A percentile compares a stretch with the other conserved stretches of the same genome.
These are phyloP conservation scores for Pichia sorboxylosa DNA, from an alignment of 1,139 yeast species.

Conservation along the genomic window DNA sequence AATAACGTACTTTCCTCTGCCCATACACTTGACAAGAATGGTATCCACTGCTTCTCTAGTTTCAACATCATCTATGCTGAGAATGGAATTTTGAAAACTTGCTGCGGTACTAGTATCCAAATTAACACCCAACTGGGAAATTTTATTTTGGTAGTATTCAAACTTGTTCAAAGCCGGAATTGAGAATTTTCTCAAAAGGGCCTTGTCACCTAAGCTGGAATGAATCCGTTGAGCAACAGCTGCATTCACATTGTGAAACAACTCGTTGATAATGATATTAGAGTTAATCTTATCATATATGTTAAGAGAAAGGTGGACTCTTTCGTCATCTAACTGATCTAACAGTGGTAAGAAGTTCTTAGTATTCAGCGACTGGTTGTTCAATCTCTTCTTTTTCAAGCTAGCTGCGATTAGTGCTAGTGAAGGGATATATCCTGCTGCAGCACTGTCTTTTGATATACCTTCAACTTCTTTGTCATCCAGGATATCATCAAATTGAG, in stretches of 20 bases:
- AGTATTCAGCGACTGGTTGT: conserved; percentile 36
- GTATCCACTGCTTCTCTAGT: conserved; percentile 72
- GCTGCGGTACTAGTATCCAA: conserved; percentile 71
- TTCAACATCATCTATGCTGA: conserved; percentile 49
- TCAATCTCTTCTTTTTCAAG: conserved; percentile 61
- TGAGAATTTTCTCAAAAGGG: conserved; percentile 79
- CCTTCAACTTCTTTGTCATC: conserved; percentile 9
- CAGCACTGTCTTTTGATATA: conserved; percentile 35
- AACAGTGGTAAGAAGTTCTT: conserved; percentile 55
- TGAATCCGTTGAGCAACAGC: conserved; percentile 78
- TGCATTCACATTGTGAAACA: conserved; percentile 69
- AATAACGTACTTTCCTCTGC: conserved; percentile 74
- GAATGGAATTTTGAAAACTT: conserved; percentile 60
- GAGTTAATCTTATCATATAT: conserved; percentile 56
- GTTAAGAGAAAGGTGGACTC: conserved; percentile 58
- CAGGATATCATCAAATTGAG: conserved; percentile 41
- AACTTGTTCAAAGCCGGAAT: conserved; percentile 75
- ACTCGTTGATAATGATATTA: conserved; percentile 55
- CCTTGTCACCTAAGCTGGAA: conserved; percentile 65
- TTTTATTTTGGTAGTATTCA: conserved; percentile 66
- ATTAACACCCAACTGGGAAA: conserved; percentile 51
- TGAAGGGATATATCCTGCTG: conserved; percentile 56
- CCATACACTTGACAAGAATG: conserved; percentile 67
- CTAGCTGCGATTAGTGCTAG: conserved; percentile 56
- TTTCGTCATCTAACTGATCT: conserved; percentile 80